Conservation (phyloP, 805 yeast species). For the Starmerella floricola region DNA sequence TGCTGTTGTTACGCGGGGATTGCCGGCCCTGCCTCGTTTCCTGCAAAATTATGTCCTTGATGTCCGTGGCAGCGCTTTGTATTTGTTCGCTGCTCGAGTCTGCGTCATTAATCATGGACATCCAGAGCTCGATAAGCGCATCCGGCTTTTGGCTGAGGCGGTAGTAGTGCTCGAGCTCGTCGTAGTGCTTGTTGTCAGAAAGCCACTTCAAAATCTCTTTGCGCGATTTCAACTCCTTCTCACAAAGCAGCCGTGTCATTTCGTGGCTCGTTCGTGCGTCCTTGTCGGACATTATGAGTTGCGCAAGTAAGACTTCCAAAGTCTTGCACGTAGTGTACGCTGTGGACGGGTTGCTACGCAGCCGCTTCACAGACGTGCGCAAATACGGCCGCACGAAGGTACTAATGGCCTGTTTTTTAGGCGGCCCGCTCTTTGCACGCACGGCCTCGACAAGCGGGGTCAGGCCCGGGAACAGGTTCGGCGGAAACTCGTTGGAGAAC, state of each 20-base stretch:
- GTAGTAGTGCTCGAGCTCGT: conserved; percentile 17
- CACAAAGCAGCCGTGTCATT: conserved; percentile 13
- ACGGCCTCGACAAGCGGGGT: conserved; percentile 9
- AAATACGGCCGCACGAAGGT: conserved; percentile 11
- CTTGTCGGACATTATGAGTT: not conserved
- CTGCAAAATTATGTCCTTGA: conserved; percentile 10
- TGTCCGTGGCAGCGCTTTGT: conserved; percentile 22
- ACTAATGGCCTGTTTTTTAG: not conserved
- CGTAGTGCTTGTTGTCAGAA: conserved; percentile 4
- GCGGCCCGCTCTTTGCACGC: not conserved
- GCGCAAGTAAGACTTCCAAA: conserved; percentile 10
- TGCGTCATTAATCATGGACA: conserved; percentile 3
- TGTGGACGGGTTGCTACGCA: conserved; percentile 4
- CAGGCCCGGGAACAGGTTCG: conserved; percentile 28
- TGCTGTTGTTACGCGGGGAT: too few relatives aligned
- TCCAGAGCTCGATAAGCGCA: conserved; percentile 23
- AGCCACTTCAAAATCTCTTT: conserved; percentile 7
- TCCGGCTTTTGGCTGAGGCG: conserved; percentile 1
- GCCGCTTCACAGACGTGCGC: conserved; percentile 6
- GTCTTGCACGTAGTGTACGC: conserved; percentile 2
- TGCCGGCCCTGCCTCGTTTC: too few relatives aligned
- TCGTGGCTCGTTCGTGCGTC: conserved; percentile 5
- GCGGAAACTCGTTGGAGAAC: conserved; percentile 17
- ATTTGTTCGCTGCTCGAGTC: conserved; percentile 12
- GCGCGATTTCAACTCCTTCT: conserved; percentile 6